Base-by-base conservation (phyloP, 2,329 filamentous ascomycete genomes). In the Niveomyces coronatus region DNA sequence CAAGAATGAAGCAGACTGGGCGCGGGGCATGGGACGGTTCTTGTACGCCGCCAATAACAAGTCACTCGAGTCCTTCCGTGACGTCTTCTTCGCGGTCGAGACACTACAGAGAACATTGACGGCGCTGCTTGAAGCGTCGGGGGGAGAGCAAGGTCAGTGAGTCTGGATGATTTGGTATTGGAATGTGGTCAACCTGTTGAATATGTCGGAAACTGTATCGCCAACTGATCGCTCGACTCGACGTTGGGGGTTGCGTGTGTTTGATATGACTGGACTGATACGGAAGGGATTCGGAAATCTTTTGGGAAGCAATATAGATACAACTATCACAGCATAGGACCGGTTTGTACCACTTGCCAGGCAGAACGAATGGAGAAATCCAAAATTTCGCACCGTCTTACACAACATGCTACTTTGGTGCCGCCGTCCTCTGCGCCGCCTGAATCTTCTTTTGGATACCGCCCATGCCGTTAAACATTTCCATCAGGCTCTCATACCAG, bases 1-100 rank as follows among this genome's bases (percentile, higher is more conserved):
- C 5, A 17, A 5, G 14, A 17, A 37, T 3, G 33, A 32, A 6
- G 17, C 28, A 22, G 18, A 10, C n/a, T 41, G 39, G 39, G 28
- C 28, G 6, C 14, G 33, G 10, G 4, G 33, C 6, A 41, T 36
- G 28, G 17, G 33, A 10, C 14, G 14, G 13, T 41, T 32, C 24
- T 13, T 41, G 22, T 32, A 32, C 14, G 39, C 36, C 7, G 39
- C 39, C 4, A 41, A 41, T 31, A 33, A 23, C 10, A 32, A 31
- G 20, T 31, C 33, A 5, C 9, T 41, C 9, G 14, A n/a, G 22
- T 15, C 39, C 2, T 19, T 41, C 8, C 20, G 16, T 13, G 39
- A 36, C 9, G n/a, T 32, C 1, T 23, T 41, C 28, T 9, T 4
- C 2, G 33, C 28, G 6, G 19, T 41, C 5, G 32, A 35, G 4